Base-by-base conservation (phyloP, 164 flowering plant species). In the Taxillus chinensis region DNA sequence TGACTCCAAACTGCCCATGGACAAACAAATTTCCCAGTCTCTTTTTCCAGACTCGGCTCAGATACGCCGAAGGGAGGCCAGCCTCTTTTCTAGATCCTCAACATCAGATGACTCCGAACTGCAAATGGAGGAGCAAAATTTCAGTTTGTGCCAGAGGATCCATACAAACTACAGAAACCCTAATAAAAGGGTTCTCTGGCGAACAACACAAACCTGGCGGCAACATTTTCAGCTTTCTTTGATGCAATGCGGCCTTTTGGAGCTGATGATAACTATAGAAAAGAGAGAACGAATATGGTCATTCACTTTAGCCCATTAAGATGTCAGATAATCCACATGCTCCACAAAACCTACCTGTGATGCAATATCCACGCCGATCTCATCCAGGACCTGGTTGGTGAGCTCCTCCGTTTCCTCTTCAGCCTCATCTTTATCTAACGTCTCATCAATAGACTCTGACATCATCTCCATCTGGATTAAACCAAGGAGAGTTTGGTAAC, bases 341-440 rank as follows among this genome's bases (percentile, higher is more conserved):
- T 64, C 39, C 61, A 56, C 54, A 57, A 59, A 39, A 74, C 83
- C 27, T 67, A 89, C 96, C 96, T 89, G 96, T 53, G 96, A 90
- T 60, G 96, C 96, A 70, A 90, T 83, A 73, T 86, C 92, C 39
- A 90, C 96, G 41, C 96, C 96, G 72, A 90, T 90, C 78, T 90
- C 96, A 78, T 90, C 96, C 43, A 90, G 91, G 46, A 90, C 92
- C 93, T 90, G 93, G 77, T 87, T 90, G 5, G 96, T 90, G 40
- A 87, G 92, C 72, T 90, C 96, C 64, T 90, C 93, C 4, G 96
- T 90, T 79, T 90, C 96, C 70, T 90, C 96, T 72, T 90, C 96
- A 53, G 96, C 96, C 78, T 90, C 93, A 58, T 90, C 93, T 76
- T 90, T 87, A 79, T 90, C 96, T 59, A 90, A 66, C 10, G 92